Percentiles rank a stretch among this genome's conserved stretches.
Conservation (phyloP, 768 basidiomycete species). For the Mycena albidolilacea region DNA sequence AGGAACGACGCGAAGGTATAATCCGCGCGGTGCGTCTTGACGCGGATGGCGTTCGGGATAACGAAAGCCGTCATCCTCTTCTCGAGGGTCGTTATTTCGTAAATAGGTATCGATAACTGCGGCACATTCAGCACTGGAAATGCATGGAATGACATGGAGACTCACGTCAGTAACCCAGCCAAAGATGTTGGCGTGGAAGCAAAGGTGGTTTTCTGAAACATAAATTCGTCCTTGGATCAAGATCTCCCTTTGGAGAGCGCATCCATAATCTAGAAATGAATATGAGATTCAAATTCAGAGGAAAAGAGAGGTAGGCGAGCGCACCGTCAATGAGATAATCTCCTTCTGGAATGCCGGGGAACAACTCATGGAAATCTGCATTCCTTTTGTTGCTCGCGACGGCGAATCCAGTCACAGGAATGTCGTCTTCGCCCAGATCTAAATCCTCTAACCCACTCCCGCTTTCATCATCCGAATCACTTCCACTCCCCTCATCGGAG, state of each 20-base stretch:
- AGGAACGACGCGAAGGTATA: constrained; percentile 98
- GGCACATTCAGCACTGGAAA: constrained; percentile 16
- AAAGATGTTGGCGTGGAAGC: constrained; percentile 99
- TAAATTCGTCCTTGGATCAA: constrained; percentile 96
- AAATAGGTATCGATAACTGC: constrained; percentile 90
- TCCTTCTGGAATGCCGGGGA: constrained; percentile 90
- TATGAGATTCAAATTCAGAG: constrained; percentile 18
- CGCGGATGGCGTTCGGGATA: constrained; percentile 95
- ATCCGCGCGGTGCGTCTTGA: constrained; percentile 86
- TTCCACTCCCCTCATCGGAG: constrained; percentile 43
- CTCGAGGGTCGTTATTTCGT: constrained; percentile 88
- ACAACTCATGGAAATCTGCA: constrained; percentile 95
- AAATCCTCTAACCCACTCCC: constrained; percentile 47
- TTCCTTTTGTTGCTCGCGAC: constrained; percentile 97
- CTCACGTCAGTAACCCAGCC: constrained; percentile 98
- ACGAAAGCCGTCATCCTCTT: constrained; percentile 99
- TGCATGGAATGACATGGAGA: constrained; percentile 30
- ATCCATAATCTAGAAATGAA: constrained; percentile 87
- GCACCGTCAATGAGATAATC: constrained; percentile 98
- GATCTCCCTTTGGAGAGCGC: constrained; percentile 96
- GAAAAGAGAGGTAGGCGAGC: constrained; percentile 41
- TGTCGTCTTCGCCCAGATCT: constrained; percentile 77
- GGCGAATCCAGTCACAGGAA: constrained; percentile 96
- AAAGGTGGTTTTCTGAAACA: constrained; percentile 99
- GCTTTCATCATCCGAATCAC: constrained; percentile 47